phyloP scores from a whole-genome alignment of 23 red algal genomes.

The Gracilaria domingensis region DNA sequence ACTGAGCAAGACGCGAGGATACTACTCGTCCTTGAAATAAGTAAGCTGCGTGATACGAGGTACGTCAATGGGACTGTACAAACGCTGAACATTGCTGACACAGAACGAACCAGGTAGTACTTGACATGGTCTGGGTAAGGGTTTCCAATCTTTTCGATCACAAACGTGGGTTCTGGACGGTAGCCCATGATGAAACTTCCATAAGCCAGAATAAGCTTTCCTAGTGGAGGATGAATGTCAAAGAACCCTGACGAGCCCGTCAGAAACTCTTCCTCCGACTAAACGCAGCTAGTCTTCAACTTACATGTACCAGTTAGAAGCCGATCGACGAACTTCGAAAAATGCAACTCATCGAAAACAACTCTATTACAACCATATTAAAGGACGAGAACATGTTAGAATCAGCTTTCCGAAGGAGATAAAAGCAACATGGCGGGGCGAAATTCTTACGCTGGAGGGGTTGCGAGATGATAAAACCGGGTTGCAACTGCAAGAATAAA shows the following conservation, averaged over 20 bases:
- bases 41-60: constrained; percentile 64
- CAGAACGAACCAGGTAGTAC: constrained; percentile 76
- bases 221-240: constrained; percentile 98
- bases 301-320: constrained; percentile 81
- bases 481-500: constrained; percentile 48
- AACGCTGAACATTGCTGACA: constrained; percentile 86
- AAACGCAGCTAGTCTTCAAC: neutral
- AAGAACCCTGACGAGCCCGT: constrained; percentile 80
- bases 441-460: constrained; percentile 63
- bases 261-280: neutral
- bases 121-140: constrained; percentile 65
- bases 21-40: constrained; percentile 48
- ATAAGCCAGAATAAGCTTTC: constrained; percentile 87
- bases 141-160: constrained; percentile 83
- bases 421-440: neutral
- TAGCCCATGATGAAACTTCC: constrained; percentile 75
- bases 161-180: constrained; percentile 61
- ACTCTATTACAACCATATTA: constrained; percentile 33
- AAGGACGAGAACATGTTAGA: constrained; percentile 19
- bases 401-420: no score
- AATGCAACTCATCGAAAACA: constrained; percentile 79
- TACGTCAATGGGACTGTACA: constrained; percentile 83
- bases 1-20: constrained; percentile 64
- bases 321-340: constrained; percentile 68
- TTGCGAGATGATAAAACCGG: constrained; percentile 72